Evolutionary conservation across 2,329 filamentous ascomycete species (phyloP).

Genomic region (Claviceps sp.): DNA sequence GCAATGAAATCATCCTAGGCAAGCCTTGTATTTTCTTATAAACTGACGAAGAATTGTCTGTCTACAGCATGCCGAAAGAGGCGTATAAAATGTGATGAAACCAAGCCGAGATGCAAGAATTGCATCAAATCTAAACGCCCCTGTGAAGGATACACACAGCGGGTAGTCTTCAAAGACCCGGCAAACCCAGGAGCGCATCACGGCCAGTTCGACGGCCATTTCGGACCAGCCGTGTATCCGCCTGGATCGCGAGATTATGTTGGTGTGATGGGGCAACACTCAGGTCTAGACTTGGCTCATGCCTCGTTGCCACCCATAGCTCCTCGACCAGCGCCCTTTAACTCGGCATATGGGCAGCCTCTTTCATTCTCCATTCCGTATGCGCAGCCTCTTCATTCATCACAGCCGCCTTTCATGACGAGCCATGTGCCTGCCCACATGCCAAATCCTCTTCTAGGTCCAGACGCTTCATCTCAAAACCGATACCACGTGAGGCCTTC

Average conservation of each 20-base stretch:
- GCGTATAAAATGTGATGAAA: slow-evolving; percentile 94
- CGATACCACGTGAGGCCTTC: neutral
- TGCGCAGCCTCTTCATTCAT: neutral
- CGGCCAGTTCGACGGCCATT: slow-evolving; percentile 33
- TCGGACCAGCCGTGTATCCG: slow-evolving; percentile 29
- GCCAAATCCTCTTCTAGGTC: slow-evolving; percentile 10
- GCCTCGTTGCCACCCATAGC: slow-evolving; percentile 32
- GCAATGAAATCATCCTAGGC: neutral
- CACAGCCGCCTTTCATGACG: slow-evolving; percentile 2
- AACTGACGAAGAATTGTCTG: slow-evolving; percentile 11
- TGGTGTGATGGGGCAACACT: slow-evolving; percentile 9
- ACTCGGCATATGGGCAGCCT: slow-evolving; percentile 6
- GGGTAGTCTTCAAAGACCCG: slow-evolving; percentile 67
- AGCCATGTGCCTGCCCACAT: slow-evolving; percentile 6
- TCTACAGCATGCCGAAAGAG: slow-evolving; percentile 71
- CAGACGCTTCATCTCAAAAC: slow-evolving; percentile 4
- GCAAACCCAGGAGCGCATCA: slow-evolving; percentile 20
- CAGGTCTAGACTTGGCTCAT: slow-evolving; percentile 24
- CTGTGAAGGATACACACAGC: slow-evolving; percentile 74
- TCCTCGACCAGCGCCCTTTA: slow-evolving; percentile 33
- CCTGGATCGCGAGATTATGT: slow-evolving; percentile 21
- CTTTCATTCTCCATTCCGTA: slow-evolving; percentile 4
- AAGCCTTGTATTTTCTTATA: neutral
- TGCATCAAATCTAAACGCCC: slow-evolving; percentile 75
- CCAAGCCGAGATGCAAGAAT: slow-evolving; percentile 67